A percentile compares a stretch with the other conserved stretches of the same genome.
Conservation (phyloP, 306 rosid species). For the Gynostemma pentaphyllum region DNA sequence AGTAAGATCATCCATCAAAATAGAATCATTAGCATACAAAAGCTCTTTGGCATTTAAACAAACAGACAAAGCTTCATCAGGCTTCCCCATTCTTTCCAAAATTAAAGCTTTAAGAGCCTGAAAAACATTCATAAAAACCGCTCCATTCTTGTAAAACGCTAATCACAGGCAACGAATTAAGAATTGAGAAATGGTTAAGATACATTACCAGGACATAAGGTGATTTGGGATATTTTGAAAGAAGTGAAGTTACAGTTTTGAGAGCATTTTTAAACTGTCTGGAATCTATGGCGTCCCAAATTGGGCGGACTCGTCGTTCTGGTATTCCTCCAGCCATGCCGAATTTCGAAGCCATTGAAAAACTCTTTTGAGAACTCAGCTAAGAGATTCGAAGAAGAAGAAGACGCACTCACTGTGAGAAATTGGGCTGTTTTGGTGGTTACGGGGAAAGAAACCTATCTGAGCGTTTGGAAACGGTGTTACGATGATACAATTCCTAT, state of each 20-base stretch:
- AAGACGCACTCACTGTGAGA: neutral
- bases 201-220: constrained; percentile 81
- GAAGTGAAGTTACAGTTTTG: constrained; percentile 57
- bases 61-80: constrained; percentile 62
- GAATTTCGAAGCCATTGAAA: constrained; percentile 76
- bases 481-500: neutral
- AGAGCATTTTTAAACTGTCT: constrained; percentile 88
- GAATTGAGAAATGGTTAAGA: too few relatives aligned
- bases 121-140: neutral
- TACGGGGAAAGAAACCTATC: neutral
- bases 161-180: too few relatives aligned
- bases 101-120: constrained; percentile 91
- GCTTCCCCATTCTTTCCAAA: constrained; percentile 85
- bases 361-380: neutral
- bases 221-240: constrained; percentile 59
- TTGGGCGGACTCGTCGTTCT: constrained; percentile 87
- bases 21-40: constrained; percentile 42
- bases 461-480: neutral
- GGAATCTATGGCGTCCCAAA: constrained; percentile 98
- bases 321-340: constrained; percentile 92
- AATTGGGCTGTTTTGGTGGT: neutral
- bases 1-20: constrained; percentile 87
- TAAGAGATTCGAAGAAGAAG: neutral
- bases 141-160: neutral
- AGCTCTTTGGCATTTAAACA: constrained; percentile 60